These are phyloP conservation scores for Aspergillus nidulans DNA, from an alignment of 495 filamentous ascomycete genomes.

Conservation along the genomic window DNA sequence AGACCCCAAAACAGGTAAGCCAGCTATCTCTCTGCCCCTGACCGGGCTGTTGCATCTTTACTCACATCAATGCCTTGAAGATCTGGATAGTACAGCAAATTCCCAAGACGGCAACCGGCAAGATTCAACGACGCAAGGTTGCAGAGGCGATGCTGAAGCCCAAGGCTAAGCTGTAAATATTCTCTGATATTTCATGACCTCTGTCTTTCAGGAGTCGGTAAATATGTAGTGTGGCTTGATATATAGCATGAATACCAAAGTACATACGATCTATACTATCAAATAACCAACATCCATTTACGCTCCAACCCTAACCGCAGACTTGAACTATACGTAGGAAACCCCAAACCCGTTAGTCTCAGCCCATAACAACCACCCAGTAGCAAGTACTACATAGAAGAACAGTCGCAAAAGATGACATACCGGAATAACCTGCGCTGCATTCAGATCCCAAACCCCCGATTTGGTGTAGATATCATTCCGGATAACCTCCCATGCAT, in stretches of 20 bases:
- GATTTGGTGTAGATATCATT: constrained; percentile 64
- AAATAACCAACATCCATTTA: background rate
- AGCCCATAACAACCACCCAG: background rate
- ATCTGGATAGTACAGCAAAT: constrained; percentile 74
- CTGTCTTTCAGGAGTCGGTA: background rate
- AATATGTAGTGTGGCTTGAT: background rate
- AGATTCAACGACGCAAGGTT: constrained; percentile 76
- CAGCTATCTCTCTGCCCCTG: constrained; percentile 1
- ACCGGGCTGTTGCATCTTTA: background rate
- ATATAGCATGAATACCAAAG: background rate
- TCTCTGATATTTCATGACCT: background rate
- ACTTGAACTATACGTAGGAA: constrained; percentile 29
- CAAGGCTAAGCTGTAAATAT: constrained; percentile 34
- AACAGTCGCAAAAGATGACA: no score
- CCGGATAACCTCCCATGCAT: constrained; percentile 60
- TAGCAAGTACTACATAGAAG: background rate
- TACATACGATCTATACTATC: background rate
- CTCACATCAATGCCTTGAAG: constrained; percentile 32
- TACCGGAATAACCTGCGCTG: constrained; percentile 54
- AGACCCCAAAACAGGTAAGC: constrained; percentile 75
- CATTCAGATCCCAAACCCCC: constrained; percentile 84
- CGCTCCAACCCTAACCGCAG: constrained; percentile 30
- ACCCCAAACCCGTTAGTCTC: background rate
- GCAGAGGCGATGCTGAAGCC: constrained; percentile 70
- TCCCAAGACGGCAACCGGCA: constrained; percentile 88